Evolutionary conservation across 257 asterid genomes (phyloP).

Genomic region (Gardenia jasminoides): DNA sequence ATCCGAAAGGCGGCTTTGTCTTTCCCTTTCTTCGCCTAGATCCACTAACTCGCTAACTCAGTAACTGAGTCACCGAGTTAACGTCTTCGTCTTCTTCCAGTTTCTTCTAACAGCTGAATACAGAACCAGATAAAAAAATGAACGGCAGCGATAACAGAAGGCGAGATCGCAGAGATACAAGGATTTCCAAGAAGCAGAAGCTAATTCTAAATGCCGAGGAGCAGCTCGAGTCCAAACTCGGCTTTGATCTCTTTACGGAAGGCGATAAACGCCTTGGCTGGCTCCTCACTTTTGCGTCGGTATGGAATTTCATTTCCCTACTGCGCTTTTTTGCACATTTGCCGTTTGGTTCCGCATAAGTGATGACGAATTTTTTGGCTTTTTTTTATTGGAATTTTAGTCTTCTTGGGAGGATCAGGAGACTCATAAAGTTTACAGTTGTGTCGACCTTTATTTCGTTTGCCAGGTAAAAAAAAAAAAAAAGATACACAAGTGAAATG

Average conservation of each 20-base stretch:
- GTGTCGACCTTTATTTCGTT: conserved; percentile 89
- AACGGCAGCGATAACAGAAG: conserved; percentile 61
- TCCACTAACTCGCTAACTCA: neutral
- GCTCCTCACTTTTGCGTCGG: conserved; percentile 88
- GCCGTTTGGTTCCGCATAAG: neutral
- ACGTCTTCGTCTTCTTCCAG: no score
- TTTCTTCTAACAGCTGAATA: neutral
- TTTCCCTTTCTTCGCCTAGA: neutral
- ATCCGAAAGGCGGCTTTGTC: no score
- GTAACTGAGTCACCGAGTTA: neutral
- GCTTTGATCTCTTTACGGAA: conserved; percentile 72
- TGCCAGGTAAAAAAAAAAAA: conserved; percentile 60
- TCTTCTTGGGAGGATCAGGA: conserved; percentile 96
- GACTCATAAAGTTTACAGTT: conserved; percentile 77
- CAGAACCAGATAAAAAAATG: conserved; percentile 23
- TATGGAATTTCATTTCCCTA: conserved; percentile 25
- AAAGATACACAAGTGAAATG: neutral
- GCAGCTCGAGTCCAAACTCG: conserved; percentile 89
- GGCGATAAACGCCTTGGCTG: conserved; percentile 98
- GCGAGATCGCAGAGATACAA: conserved; percentile 63
- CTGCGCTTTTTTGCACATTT: neutral
- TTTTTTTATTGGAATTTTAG: conserved; percentile 29
- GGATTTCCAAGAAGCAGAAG: conserved; percentile 90
- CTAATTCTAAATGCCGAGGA: conserved; percentile 79
- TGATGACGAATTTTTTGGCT: conserved; percentile 7